Conservation (phyloP, 2,329 filamentous ascomycete species). For the Penicillium glabrum region DNA sequence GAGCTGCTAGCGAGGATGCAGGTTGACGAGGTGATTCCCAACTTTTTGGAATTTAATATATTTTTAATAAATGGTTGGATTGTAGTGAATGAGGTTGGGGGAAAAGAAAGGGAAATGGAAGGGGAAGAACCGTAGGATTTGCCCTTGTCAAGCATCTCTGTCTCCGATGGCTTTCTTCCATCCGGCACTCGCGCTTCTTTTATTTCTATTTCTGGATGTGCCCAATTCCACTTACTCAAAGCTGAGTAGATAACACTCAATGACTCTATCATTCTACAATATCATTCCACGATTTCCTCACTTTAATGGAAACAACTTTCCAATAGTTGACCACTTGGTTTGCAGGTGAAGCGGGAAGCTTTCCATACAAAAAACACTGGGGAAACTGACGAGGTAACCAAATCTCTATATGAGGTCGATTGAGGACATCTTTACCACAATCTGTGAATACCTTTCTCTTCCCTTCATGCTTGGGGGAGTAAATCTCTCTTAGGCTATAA, state of each 20-base stretch:
- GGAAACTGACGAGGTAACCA: not conserved
- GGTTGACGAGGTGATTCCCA: conserved; percentile 1
- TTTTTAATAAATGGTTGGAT: not conserved
- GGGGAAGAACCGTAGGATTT: conserved; percentile 1
- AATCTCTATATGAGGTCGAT: not conserved
- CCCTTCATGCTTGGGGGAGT: not conserved
- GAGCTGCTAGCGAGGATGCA: conserved; percentile 25
- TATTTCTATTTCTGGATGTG: not conserved
- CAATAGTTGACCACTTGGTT: not conserved
- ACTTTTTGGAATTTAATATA: not conserved
- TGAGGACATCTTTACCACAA: not conserved
- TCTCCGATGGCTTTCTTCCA: not conserved
- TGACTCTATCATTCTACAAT: not conserved
- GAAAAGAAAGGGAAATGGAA: not conserved
- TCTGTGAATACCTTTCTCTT: not conserved
- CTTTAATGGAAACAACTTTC: not conserved
- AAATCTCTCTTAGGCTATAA: not conserved
- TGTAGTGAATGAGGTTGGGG: not conserved
- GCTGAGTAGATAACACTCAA: not conserved
- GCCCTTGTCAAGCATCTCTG: not conserved
- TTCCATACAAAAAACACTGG: not conserved
- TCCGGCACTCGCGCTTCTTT: not conserved
- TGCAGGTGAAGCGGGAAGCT: not conserved
- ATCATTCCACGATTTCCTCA: not conserved
- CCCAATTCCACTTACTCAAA: not conserved